phyloP scores from a whole-genome alignment of 2,329 filamentous ascomycete species.

The Penicillium sp. region DNA sequence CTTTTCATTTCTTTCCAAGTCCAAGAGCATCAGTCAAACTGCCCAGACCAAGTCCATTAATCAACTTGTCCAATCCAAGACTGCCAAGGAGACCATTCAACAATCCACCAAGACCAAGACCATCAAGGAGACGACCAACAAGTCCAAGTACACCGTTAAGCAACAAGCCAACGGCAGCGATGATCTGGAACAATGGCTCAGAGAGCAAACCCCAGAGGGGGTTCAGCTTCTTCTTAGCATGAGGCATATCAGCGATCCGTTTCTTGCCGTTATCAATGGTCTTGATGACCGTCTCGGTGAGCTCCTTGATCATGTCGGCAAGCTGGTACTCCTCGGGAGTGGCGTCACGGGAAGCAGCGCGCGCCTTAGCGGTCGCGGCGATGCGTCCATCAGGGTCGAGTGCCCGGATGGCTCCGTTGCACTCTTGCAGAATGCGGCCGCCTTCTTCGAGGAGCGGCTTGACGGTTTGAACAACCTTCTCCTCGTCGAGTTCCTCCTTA shows the following conservation, averaged over 20 bases:
- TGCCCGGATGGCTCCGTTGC: slow-evolving; percentile 81
- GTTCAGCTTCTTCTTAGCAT: slow-evolving; percentile 92
- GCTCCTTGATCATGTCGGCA: slow-evolving; percentile 79
- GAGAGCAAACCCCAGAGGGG: slow-evolving; percentile 73
- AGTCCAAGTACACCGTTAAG: slow-evolving; percentile 80
- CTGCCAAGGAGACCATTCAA: slow-evolving; percentile 74
- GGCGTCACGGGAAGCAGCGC: slow-evolving; percentile 70
- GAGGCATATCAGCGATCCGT: slow-evolving; percentile 86
- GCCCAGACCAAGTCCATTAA: slow-evolving; percentile 54
- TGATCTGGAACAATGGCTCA: slow-evolving; percentile 88
- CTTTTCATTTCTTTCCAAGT: slow-evolving; percentile 52
- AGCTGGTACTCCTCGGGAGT: slow-evolving; percentile 81
- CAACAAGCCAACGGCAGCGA: slow-evolving; percentile 81
- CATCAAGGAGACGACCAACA: slow-evolving; percentile 76
- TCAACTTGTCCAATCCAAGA: slow-evolving; percentile 62
- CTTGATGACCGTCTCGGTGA: slow-evolving; percentile 76
- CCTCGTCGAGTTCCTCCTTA: slow-evolving; percentile 86
- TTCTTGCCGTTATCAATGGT: slow-evolving; percentile 86
- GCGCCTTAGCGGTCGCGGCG: slow-evolving; percentile 79
- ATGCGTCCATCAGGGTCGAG: slow-evolving; percentile 88
- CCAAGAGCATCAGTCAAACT: slow-evolving; percentile 42
- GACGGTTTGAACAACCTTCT: slow-evolving; percentile 80
- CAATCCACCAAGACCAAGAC: slow-evolving; percentile 77
- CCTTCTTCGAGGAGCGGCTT: slow-evolving; percentile 87
- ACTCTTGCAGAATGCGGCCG: slow-evolving; percentile 76